These are phyloP conservation scores for Globisporangium recalcitrans DNA, from an alignment of 352 stramenopile species.

Conservation along the genomic window DNA sequence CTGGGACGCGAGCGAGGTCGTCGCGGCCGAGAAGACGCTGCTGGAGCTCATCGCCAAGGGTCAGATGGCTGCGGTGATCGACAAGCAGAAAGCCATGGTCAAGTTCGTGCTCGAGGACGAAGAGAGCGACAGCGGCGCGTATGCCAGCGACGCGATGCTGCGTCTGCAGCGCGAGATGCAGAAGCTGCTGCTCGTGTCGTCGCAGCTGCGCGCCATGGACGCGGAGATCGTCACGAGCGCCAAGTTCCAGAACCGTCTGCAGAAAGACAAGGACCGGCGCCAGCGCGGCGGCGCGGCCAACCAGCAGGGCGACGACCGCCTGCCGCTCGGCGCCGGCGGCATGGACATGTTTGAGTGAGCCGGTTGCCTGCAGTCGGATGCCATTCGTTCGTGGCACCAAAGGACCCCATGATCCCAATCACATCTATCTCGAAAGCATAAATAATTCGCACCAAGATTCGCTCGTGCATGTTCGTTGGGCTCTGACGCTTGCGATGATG, in stretches of 20 bases:
- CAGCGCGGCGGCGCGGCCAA: slow-evolving; percentile 38
- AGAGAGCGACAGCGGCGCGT: slow-evolving; percentile 25
- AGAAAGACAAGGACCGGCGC: slow-evolving; percentile 77
- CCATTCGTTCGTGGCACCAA: neutral
- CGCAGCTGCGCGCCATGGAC: slow-evolving; percentile 72
- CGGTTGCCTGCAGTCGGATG: neutral
- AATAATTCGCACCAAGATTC: neutral
- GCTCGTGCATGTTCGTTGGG: too few relatives aligned
- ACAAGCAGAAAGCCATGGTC: slow-evolving; percentile 74
- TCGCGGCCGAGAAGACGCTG: slow-evolving; percentile 55
- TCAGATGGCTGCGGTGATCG: slow-evolving; percentile 60
- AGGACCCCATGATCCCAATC: neutral
- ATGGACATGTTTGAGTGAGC: slow-evolving; percentile 57
- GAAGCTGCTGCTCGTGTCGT: slow-evolving; percentile 58
- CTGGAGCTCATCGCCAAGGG: slow-evolving; percentile 45
- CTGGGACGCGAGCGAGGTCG: slow-evolving; percentile 28
- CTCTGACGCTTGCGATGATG: too few relatives aligned
- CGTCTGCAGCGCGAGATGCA: slow-evolving; percentile 70
- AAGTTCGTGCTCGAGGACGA: slow-evolving; percentile 69
- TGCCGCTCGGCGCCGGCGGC: slow-evolving; percentile 26
- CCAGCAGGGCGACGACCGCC: slow-evolving; percentile 40
- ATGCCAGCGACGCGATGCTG: slow-evolving; percentile 36
- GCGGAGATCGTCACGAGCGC: slow-evolving; percentile 74
- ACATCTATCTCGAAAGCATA: neutral
- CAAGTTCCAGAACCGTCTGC: slow-evolving; percentile 70